A percentile compares a stretch with the other conserved stretches of the same genome.
Evolutionary conservation across 2,329 filamentous ascomycete genomes (phyloP).

Genomic region (Xylaria sp.): DNA sequence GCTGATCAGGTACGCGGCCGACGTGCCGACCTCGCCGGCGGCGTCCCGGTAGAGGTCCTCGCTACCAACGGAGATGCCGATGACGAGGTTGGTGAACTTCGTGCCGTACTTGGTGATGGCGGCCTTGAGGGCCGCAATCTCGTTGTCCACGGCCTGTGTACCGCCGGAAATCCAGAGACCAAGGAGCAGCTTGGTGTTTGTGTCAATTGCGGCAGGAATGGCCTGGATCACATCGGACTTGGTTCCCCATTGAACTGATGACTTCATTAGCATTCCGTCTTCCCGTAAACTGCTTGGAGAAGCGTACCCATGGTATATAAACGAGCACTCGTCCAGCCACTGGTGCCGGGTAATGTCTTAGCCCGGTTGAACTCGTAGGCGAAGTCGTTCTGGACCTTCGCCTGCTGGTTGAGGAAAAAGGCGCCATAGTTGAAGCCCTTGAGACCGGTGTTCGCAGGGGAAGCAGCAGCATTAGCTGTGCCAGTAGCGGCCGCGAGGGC

Average conservation of each 20-base stretch:
- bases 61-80: conserved; percentile 65
- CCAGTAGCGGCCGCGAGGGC: conserved; percentile 46
- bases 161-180: conserved; percentile 61
- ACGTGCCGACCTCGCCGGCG: conserved; percentile 51
- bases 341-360: conserved; percentile 47
- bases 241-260: conserved; percentile 50
- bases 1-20: conserved; percentile 61
- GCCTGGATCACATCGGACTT: conserved; percentile 71
- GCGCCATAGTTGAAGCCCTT: conserved; percentile 52
- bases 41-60: conserved; percentile 66
- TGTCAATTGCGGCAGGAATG: conserved; percentile 68
- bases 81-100: conserved; percentile 57
- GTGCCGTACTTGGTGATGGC: conserved; percentile 60
- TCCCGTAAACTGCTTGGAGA: not conserved
- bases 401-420: conserved; percentile 50
- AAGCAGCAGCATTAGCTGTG: conserved; percentile 33
- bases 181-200: conserved; percentile 62
- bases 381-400: conserved; percentile 49
- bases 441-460: conserved; percentile 38
- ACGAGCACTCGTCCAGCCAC: conserved; percentile 49
- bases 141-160: conserved; percentile 55
- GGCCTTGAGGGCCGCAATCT: conserved; percentile 62
- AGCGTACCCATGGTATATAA: conserved; percentile 51
- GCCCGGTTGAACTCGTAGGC: conserved; percentile 50
- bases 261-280: conserved; percentile 30